Evolutionary conservation across 2,329 filamentous ascomycete species (phyloP), one percentile per base, ranked within the genome.

Genomic region (Furcasterigmium sp.): DNA sequence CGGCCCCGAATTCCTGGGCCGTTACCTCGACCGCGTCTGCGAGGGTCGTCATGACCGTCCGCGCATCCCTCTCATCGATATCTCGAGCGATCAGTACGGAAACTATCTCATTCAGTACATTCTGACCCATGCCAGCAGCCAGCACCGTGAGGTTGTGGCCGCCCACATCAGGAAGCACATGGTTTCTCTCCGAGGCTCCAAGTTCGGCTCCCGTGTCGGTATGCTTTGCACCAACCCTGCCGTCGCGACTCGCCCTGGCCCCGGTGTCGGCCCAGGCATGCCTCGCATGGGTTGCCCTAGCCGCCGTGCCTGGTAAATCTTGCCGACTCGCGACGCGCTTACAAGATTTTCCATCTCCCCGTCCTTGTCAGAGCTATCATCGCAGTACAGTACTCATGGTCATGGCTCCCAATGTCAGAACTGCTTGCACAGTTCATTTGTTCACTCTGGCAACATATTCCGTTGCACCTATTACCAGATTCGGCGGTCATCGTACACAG

Each of bases 61-160:
- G 47, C 90, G 93, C 43, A 97, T 97, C 68, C 91, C 93, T 3
- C 75, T 98, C 55, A 97, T 98, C 62, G 91, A 98, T 61, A 97
- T 97, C 69, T 88, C 93, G 51, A 94, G 93, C 58, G 94, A 98
- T 62, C 94, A 98, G 64, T 98, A 97, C 60, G 93, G 93, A 55
- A 98, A 98, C 69, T 98, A 98, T 59, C 78, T 98, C 50, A 87
- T 98, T 50, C 93, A 98, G 65, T 95, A 94, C 80, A 93, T 98
- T 58, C 75, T 98, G 58, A 91, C 89, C 55, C 87, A 96, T 61
- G 85, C 89, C 48, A 82, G 84, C 45, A 74, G 85, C 43, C 89
- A 94, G 62, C 93, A 97, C 62, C 87, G 90, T 46, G 94, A 98
- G 61, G 73, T 95, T 51, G 93, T 98, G 51, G 90, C 91, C 38